phyloP scores from a whole-genome alignment of 2,329 filamentous ascomycete genomes.

The Cladosporium sp. region DNA sequence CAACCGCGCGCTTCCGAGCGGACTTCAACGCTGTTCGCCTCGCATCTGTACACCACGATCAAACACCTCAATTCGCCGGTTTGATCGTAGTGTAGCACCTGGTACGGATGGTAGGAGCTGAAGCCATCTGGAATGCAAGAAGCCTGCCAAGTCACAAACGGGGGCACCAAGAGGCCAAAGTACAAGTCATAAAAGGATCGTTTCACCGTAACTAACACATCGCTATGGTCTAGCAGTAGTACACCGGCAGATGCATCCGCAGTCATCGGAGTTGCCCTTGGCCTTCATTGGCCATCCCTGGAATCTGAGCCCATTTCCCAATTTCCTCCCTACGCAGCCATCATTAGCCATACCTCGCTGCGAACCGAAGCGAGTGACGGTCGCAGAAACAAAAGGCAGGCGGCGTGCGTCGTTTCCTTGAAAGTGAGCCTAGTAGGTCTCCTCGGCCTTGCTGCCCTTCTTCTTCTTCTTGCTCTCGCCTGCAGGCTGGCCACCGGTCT shows the following conservation, averaged over 20 bases:
- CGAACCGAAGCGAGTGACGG: slow-evolving; percentile 16
- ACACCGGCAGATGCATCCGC: slow-evolving; percentile 14
- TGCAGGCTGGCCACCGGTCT: slow-evolving; percentile 60
- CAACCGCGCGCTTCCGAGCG: not conserved
- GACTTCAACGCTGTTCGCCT: slow-evolving; percentile 9
- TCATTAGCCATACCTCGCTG: slow-evolving; percentile 8
- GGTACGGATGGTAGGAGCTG: not conserved
- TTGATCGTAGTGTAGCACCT: not conserved
- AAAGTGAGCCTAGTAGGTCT: slow-evolving; percentile 8
- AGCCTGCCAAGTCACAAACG: too few relatives aligned
- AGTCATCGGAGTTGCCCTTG: slow-evolving; percentile 8
- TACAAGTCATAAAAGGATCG: slow-evolving; percentile 18
- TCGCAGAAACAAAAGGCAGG: slow-evolving; percentile 6
- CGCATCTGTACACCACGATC: not conserved
- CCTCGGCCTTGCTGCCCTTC: slow-evolving; percentile 37
- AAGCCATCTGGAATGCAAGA: not conserved
- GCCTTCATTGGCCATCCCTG: slow-evolving; percentile 5
- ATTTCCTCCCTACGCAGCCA: slow-evolving; percentile 14
- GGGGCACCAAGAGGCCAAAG: not conserved
- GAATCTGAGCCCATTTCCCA: slow-evolving; percentile 3
- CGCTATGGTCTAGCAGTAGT: slow-evolving; percentile 18
- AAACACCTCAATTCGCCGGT: not conserved
- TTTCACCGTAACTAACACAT: slow-evolving; percentile 15
- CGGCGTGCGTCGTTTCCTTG: slow-evolving; percentile 7
- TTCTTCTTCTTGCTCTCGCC: slow-evolving; percentile 65